Conservation (phyloP, 495 filamentous ascomycete species). For the Xylaria bambusicola region DNA sequence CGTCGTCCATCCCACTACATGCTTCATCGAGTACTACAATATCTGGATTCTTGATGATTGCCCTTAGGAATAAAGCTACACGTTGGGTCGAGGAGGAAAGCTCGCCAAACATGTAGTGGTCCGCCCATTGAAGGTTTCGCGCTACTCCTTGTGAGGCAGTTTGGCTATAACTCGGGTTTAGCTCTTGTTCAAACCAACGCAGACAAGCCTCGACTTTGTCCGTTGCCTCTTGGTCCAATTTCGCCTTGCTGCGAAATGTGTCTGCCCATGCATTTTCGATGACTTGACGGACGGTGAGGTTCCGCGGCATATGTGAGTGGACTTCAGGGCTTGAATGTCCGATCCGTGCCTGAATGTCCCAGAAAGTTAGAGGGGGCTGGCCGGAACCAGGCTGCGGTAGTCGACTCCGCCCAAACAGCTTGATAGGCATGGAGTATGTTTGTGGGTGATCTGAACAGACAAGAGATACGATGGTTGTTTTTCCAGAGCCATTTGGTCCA, state of each 20-base stretch:
- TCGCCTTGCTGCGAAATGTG: slow-evolving; percentile 73
- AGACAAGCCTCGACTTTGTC: slow-evolving; percentile 65
- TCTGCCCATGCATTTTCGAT: slow-evolving; percentile 88
- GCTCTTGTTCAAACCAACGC: slow-evolving; percentile 71
- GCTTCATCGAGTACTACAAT: slow-evolving; percentile 92
- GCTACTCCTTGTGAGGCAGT: background rate
- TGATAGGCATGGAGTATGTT: slow-evolving; percentile 84
- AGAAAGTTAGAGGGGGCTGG: slow-evolving; percentile 76
- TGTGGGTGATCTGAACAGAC: slow-evolving; percentile 96
- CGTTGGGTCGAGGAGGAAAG: slow-evolving; percentile 78
- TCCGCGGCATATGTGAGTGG: slow-evolving; percentile 85
- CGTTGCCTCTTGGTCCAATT: slow-evolving; percentile 55
- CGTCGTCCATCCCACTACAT: slow-evolving; percentile 84
- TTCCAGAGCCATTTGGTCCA: slow-evolving; percentile 86
- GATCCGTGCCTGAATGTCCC: slow-evolving; percentile 86
- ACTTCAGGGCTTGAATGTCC: slow-evolving; percentile 94
- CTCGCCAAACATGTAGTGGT: slow-evolving; percentile 68
- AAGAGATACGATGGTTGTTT: slow-evolving; percentile 89
- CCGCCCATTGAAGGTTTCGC: slow-evolving; percentile 66
- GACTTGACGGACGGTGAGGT: slow-evolving; percentile 70
- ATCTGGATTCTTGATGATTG: slow-evolving; percentile 79
- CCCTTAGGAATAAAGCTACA: slow-evolving; percentile 80
- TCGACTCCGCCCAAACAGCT: slow-evolving; percentile 78
- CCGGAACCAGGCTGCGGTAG: slow-evolving; percentile 68
- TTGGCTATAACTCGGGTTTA: slow-evolving; percentile 53